phyloP scores from a whole-genome alignment of 768 basidiomycete genomes.

The Tricholoma hemisulphureum region DNA sequence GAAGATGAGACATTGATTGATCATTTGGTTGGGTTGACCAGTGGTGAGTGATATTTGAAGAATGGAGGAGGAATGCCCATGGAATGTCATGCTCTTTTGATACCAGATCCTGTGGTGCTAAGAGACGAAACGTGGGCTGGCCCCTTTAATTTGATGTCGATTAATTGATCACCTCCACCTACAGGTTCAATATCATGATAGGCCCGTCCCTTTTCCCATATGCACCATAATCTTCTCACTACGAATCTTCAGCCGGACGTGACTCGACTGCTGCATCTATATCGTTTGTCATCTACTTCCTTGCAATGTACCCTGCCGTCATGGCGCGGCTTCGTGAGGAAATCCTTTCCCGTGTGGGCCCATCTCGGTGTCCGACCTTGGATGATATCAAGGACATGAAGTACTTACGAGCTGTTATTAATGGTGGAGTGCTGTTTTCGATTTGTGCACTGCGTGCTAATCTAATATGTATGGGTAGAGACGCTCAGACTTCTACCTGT shows the following conservation, averaged over 20 bases:
- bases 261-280: conserved; percentile 47
- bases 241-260: conserved; percentile 33
- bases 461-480: conserved; percentile 29
- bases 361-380: conserved; percentile 45
- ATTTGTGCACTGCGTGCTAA: background rate
- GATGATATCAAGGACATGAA: conserved; percentile 63
- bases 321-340: conserved; percentile 52
- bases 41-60: conserved; percentile 28
- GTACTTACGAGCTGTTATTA: conserved; percentile 62
- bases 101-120: conserved; percentile 42
- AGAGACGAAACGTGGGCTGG: conserved; percentile 44
- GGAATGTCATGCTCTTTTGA: no score
- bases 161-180: background rate
- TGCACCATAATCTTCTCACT: background rate
- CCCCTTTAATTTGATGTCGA: background rate
- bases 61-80: no score
- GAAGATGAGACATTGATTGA: conserved; percentile 57
- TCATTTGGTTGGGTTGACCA: conserved; percentile 51
- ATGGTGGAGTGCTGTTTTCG: conserved; percentile 38
- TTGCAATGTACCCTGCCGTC: conserved; percentile 52
- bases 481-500: conserved; percentile 56
- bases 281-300: conserved; percentile 42
- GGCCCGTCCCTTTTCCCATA: conserved; percentile 17
- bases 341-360: conserved; percentile 51
- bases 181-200: conserved; percentile 46